These are phyloP conservation scores for Vanrija pseudolonga DNA, from an alignment of 1,284 basidiomycete species.

Conservation along the genomic window DNA sequence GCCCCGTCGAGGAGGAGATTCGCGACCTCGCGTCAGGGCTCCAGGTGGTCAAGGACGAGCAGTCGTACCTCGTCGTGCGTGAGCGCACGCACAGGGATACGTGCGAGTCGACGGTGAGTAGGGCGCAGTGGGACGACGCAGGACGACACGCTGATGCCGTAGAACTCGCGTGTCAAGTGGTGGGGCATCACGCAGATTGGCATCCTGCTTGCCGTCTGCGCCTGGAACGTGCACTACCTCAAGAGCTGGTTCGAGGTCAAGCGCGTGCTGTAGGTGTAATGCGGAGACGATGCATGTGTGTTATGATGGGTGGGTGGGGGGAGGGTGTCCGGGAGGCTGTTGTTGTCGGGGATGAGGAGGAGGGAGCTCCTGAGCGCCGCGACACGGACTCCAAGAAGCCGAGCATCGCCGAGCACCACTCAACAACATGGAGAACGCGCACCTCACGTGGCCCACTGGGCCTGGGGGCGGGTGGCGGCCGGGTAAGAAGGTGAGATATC, in stretches of 20 bases:
- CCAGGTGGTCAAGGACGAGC: constrained; percentile 93
- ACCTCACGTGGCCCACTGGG: no score
- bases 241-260: constrained; percentile 92
- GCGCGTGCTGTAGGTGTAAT: constrained; percentile 65
- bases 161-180: constrained; percentile 95
- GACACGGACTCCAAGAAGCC: no score
- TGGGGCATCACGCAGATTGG: constrained; percentile 91
- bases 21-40: constrained; percentile 79
- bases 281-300: neutral
- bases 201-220: constrained; percentile 84
- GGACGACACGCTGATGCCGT: neutral
- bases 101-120: constrained; percentile 37
- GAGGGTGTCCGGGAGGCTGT: no score
- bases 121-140: constrained; percentile 11
- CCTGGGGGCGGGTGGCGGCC: no score
- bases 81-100: constrained; percentile 89
- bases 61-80: constrained; percentile 94
- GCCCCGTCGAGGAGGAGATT: constrained; percentile 95
- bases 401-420: no score
- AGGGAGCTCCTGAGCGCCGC: no score
- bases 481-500: no score
- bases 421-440: no score
- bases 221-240: constrained; percentile 96
- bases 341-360: no score
- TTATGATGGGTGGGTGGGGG: no score